Conservation (phyloP, 257 asterid genomes). For the Leonotis leonurus region DNA sequence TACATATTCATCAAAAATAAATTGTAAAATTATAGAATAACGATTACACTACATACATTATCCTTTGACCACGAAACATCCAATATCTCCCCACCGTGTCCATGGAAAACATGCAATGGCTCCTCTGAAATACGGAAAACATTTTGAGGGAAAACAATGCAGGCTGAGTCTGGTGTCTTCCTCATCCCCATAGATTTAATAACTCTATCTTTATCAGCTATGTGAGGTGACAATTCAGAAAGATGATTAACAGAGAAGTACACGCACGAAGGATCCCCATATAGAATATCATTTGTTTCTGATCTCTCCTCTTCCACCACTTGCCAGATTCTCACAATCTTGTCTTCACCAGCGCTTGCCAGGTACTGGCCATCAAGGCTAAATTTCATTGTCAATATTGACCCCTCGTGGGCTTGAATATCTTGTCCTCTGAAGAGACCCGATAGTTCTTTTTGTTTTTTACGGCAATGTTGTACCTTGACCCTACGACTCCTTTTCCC, state of each 20-base stretch:
- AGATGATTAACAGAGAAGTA: conserved; percentile 67
- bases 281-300: conserved; percentile 45
- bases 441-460: conserved; percentile 66
- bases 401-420: conserved; percentile 78
- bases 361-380: conserved; percentile 70
- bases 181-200: conserved; percentile 32
- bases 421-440: conserved; percentile 73
- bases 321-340: conserved; percentile 71
- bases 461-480: conserved; percentile 46
- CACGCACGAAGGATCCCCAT: conserved; percentile 73
- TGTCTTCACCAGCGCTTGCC: conserved; percentile 90
- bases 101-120: conserved; percentile 66
- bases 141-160: conserved; percentile 68
- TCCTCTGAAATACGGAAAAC: conserved; percentile 67
- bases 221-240: conserved; percentile 55
- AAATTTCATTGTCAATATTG: conserved; percentile 79
- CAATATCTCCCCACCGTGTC: conserved; percentile 66
- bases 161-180: conserved; percentile 69
- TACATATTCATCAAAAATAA: background rate
- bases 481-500: conserved; percentile 43
- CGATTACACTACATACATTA: conserved; percentile 34
- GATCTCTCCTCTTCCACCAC: conserved; percentile 77
- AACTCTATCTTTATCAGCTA: conserved; percentile 45
- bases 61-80: conserved; percentile 82
- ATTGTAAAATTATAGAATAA: background rate